Percentiles rank a stretch among this genome's conserved stretches.
Evolutionary conservation across 345 rosid genomes (phyloP).

Genomic region (Durio zibethinus): DNA sequence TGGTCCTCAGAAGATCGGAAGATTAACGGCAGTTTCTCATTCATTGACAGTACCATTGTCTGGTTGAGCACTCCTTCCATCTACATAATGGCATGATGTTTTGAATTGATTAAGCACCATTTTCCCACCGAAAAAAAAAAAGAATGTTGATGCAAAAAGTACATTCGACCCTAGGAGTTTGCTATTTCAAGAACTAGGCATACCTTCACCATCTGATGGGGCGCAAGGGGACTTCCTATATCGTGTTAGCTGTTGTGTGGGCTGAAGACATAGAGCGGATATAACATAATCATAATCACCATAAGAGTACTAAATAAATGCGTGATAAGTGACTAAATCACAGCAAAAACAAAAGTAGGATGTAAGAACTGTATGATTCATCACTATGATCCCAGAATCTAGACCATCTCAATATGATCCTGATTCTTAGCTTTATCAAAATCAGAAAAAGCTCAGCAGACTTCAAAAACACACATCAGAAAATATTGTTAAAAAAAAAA

Average conservation of each 20-base stretch:
- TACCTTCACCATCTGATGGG: conserved; percentile 86
- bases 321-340: neutral
- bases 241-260: conserved; percentile 96
- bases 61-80: conserved; percentile 55
- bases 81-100: conserved; percentile 30
- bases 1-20: conserved; percentile 26
- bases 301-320: neutral
- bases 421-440: neutral
- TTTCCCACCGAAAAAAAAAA: conserved; percentile 1
- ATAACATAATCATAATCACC: conserved; percentile 7
- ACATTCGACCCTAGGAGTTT: neutral
- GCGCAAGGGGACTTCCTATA: conserved; percentile 92
- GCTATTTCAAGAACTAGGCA: neutral
- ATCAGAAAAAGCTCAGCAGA: no score
- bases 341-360: neutral
- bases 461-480: neutral
- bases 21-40: conserved; percentile 25
- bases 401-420: neutral
- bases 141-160: neutral
- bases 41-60: conserved; percentile 48
- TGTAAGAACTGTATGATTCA: neutral
- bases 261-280: conserved; percentile 36
- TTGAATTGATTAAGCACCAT: neutral
- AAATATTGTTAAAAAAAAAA: neutral
- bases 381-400: neutral